phyloP scores from a whole-genome alignment of 140 eudicot genomes.

The Erigeron philadelphicus region DNA sequence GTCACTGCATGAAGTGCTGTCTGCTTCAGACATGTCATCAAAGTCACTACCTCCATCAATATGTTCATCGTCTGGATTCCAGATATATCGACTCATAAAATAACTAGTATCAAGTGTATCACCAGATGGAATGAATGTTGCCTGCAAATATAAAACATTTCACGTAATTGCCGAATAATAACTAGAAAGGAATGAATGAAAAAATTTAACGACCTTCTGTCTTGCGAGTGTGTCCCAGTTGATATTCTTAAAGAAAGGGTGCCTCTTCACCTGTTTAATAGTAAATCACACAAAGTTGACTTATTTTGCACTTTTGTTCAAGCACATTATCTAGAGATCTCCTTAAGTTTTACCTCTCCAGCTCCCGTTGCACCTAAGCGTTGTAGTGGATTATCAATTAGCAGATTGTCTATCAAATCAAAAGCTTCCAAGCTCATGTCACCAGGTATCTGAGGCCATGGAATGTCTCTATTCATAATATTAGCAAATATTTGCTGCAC shows the following conservation, averaged over 20 bases:
- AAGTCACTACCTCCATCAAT: constrained; percentile 73
- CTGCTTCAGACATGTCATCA: constrained; percentile 64
- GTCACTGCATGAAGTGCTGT: constrained; percentile 59
- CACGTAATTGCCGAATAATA: neutral
- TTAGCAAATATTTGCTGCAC: constrained; percentile 89
- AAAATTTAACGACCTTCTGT: constrained; percentile 59
- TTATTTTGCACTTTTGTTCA: constrained; percentile 5
- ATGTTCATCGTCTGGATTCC: constrained; percentile 88
- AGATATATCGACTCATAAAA: constrained; percentile 93
- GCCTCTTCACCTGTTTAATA: constrained; percentile 53
- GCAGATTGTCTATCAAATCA: constrained; percentile 84
- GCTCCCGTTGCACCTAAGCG: constrained; percentile 86
- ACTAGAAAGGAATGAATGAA: neutral
- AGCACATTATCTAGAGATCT: neutral
- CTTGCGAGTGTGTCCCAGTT: constrained; percentile 89
- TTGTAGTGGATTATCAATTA: constrained; percentile 78
- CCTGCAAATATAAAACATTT: constrained; percentile 41
- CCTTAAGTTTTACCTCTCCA: constrained; percentile 54
- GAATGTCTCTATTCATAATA: constrained; percentile 82
- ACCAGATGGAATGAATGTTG: constrained; percentile 80
- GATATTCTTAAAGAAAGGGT: constrained; percentile 58
- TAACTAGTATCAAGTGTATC: constrained; percentile 87
- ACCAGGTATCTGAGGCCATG: constrained; percentile 88
- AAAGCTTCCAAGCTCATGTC: constrained; percentile 74
- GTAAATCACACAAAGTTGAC: neutral